Percentiles rank a stretch among this genome's conserved stretches.
These are phyloP conservation scores for Solanum hybrid DNA, from an alignment of 305 asterid species.

Conservation along the genomic window DNA sequence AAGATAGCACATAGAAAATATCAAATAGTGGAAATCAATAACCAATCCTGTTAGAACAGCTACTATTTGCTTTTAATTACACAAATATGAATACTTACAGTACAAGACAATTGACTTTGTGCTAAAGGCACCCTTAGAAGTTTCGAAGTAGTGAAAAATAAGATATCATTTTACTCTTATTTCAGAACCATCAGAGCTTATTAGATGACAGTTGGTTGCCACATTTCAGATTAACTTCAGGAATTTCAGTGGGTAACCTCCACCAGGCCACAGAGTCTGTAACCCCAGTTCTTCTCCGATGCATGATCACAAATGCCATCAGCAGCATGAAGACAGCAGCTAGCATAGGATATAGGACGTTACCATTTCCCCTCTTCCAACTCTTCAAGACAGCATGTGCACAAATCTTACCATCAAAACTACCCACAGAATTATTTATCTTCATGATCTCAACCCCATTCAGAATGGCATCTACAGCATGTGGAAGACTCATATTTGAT, in stretches of 20 bases:
- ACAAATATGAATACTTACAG: neutral
- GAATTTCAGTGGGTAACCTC: slow-evolving; percentile 53
- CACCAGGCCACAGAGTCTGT: slow-evolving; percentile 43
- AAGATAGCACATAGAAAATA: neutral
- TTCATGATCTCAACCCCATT: slow-evolving; percentile 85
- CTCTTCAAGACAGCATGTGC: slow-evolving; percentile 39
- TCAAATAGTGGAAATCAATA: neutral
- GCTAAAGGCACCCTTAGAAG: neutral
- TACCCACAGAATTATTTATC: slow-evolving; percentile 62
- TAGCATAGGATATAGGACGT: slow-evolving; percentile 31
- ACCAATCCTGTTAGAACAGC: neutral
- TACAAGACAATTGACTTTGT: neutral
- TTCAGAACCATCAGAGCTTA: slow-evolving; percentile 29
- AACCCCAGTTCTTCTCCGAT: slow-evolving; percentile 32
- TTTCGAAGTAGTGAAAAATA: neutral
- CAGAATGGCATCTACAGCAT: slow-evolving; percentile 62
- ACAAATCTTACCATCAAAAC: slow-evolving; percentile 65
- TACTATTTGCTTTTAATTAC: neutral
- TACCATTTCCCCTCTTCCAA: slow-evolving; percentile 40
- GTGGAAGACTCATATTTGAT: slow-evolving; percentile 47
- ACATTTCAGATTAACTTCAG: slow-evolving; percentile 41
- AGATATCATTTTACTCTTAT: neutral
- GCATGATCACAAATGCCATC: slow-evolving; percentile 38
- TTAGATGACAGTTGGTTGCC: slow-evolving; percentile 24
- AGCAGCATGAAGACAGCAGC: slow-evolving; percentile 51